These are phyloP conservation scores for Chalara sp. DNA, from an alignment of 2,329 filamentous ascomycete genomes.

Conservation along the genomic window DNA sequence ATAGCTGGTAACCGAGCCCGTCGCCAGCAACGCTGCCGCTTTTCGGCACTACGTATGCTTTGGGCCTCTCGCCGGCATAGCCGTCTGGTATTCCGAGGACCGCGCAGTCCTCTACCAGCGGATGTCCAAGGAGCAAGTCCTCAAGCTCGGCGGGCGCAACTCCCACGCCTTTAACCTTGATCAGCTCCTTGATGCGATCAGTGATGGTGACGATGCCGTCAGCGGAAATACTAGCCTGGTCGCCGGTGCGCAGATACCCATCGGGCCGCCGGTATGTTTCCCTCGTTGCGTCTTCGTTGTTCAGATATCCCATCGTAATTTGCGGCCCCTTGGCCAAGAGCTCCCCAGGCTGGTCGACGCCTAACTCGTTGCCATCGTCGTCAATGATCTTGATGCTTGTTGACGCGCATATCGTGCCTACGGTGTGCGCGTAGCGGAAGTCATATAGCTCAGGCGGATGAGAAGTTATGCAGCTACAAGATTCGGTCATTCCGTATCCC, in stretches of 20 bases:
- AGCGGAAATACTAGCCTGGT: slow-evolving; percentile 10
- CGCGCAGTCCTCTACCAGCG: slow-evolving; percentile 49
- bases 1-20: slow-evolving; percentile 35
- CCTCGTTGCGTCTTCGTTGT: slow-evolving; percentile 8
- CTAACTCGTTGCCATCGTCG: not conserved
- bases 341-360: no score
- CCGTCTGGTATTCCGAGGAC: slow-evolving; percentile 56
- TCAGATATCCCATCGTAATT: slow-evolving; percentile 14
- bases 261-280: slow-evolving; percentile 8
- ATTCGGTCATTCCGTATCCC: slow-evolving; percentile 65
- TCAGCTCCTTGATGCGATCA: slow-evolving; percentile 66
- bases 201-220: slow-evolving; percentile 9
- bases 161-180: slow-evolving; percentile 59
- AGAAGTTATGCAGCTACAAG: slow-evolving; percentile 53
- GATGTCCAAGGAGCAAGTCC: slow-evolving; percentile 35
- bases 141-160: slow-evolving; percentile 60
- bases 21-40: no score
- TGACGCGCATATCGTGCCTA: slow-evolving; percentile 48
- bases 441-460: slow-evolving; percentile 47
- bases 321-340: slow-evolving; percentile 35
- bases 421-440: slow-evolving; percentile 49
- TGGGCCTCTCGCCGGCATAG: slow-evolving; percentile 58
- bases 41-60: slow-evolving; percentile 50
- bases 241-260: slow-evolving; percentile 14
- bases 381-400: slow-evolving; percentile 32